Base-by-base conservation (phyloP, 1,284 basidiomycete genomes). In the Tilletia indica region DNA sequence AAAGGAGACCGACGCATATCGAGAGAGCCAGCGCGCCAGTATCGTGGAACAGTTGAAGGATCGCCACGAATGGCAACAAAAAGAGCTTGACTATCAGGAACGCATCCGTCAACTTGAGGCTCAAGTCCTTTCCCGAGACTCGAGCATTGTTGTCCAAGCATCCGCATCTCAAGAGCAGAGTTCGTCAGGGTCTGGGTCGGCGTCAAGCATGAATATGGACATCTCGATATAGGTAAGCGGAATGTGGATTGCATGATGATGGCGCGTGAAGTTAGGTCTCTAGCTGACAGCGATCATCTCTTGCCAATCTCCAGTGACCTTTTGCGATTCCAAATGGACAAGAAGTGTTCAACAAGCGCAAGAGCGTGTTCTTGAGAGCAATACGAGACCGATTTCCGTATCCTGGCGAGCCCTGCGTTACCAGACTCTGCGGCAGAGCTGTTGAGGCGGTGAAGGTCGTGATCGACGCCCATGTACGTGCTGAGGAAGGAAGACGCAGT, bases 361-460 rank as follows among this genome's bases (percentile, higher is more conserved):
- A 54, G 51, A 6, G 51, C 51, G n/a, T 54, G 51, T 31, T 54
- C 51, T 19, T 54, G 51, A 54, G 51, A 54, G 51, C 51, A 54
- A 54, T 54, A 54, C 51, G 51, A 54, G 16, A 54, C 51, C 19
- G 51, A 54, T 54, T 31, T 54, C 51, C n/a, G 6, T 5, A 54
- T 19, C 25, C 51, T 54, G 51, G 19, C 51, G 5, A 54, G 16
- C 6, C 51, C 51, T 54, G 51, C 51, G 51, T 54, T 54, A 31
- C 51, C 51, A 19, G 51, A 54, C 25, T 54, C 51, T 5, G 51
- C 51, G 19, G 51, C 51, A 19, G 51, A 54, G 25, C 51, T 54
- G 51, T 54, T 54, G 51, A 54, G 51, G 51, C 25, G 16, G n/a
- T 54, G 51, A 6, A 54, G 51, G 6, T 19, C 16, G 4, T 54